phyloP scores from a whole-genome alignment of 306 rosid species.

The Trichosanthes cucumerina region DNA sequence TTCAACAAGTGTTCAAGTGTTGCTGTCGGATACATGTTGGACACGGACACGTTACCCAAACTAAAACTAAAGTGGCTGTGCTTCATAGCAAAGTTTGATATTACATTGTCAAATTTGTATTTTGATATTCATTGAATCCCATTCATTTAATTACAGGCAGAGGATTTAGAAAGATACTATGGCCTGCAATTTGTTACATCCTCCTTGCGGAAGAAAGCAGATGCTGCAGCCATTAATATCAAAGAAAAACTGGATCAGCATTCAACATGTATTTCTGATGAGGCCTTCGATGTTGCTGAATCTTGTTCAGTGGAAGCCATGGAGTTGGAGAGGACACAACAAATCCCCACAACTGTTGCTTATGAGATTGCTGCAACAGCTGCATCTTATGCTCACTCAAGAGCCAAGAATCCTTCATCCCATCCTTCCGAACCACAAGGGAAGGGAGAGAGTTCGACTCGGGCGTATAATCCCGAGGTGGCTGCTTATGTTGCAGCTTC shows the following conservation, averaged over 20 bases:
- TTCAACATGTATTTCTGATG: constrained; percentile 26
- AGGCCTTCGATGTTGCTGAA: constrained; percentile 18
- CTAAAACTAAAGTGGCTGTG: background rate
- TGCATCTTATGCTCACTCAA: constrained; percentile 60
- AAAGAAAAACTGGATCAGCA: constrained; percentile 39
- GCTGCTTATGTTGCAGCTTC: constrained; percentile 81
- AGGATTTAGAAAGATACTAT: constrained; percentile 48
- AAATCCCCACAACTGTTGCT: constrained; percentile 37
- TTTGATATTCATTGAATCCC: background rate
- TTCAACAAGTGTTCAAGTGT: background rate
- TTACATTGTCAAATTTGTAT: background rate
- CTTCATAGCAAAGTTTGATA: background rate
- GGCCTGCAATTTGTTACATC: constrained; percentile 66
- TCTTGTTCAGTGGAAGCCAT: constrained; percentile 18
- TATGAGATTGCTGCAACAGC: constrained; percentile 85
- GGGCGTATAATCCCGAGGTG: constrained; percentile 52
- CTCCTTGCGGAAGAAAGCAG: constrained; percentile 62
- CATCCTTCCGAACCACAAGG: constrained; percentile 26
- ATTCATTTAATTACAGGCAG: constrained; percentile 42
- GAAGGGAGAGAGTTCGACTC: constrained; percentile 30
- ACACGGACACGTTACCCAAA: background rate
- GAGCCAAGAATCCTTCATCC: constrained; percentile 37
- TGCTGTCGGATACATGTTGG: background rate
- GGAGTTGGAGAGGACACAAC: constrained; percentile 24
- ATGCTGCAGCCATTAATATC: constrained; percentile 25